phyloP scores from a whole-genome alignment of 73 alveolate species.

The Loxodes magnus region DNA sequence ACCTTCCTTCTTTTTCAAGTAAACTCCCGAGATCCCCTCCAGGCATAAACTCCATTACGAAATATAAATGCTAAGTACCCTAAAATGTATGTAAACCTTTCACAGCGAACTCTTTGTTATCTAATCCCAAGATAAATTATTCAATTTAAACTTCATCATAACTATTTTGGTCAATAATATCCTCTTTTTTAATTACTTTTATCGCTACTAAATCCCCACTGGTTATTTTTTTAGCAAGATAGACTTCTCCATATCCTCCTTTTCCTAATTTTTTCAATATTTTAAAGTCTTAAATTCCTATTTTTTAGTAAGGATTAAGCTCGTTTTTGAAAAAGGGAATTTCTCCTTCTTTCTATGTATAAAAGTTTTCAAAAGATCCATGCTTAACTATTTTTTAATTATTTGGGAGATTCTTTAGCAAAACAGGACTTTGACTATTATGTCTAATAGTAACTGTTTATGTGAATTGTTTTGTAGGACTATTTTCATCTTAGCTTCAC shows the following conservation, averaged over 20 bases:
- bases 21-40: constrained; percentile 93
- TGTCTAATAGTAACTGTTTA: too few relatives aligned
- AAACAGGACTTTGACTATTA: too few relatives aligned
- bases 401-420: too few relatives aligned
- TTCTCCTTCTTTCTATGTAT: too few relatives aligned
- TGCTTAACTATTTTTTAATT: too few relatives aligned
- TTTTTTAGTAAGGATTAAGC: too few relatives aligned
- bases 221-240: constrained; percentile 10
- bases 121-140: constrained; percentile 67
- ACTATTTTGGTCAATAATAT: constrained; percentile 7
- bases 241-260: constrained; percentile 17
- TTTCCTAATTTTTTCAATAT: constrained; percentile 13
- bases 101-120: constrained; percentile 84
- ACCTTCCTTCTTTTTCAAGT: constrained; percentile 57
- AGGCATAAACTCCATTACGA: constrained; percentile 85
- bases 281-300: too few relatives aligned
- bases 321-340: too few relatives aligned
- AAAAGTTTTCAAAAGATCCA: too few relatives aligned
- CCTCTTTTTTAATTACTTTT: constrained; percentile 14
- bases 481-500: too few relatives aligned
- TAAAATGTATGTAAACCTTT: constrained; percentile 83
- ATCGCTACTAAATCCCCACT: constrained; percentile 19
- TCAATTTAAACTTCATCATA: constrained; percentile 84
- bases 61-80: constrained; percentile 75
- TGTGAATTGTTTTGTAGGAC: too few relatives aligned